Evolutionary conservation across 176 grass and related monocot genomes (phyloP).

Genomic region (Phyllostachys edulis): DNA sequence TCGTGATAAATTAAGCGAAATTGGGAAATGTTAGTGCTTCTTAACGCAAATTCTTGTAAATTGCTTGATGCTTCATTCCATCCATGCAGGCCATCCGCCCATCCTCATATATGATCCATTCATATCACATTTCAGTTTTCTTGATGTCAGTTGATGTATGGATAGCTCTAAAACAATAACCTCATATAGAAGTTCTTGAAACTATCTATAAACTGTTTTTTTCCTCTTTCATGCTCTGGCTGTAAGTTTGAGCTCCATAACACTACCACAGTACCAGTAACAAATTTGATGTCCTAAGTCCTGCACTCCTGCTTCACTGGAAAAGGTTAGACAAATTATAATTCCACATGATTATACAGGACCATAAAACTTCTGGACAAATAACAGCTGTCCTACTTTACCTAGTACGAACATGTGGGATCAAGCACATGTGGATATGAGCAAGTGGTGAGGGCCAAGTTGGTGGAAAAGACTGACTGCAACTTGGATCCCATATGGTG

Average conservation of each 20-base stretch:
- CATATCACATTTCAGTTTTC: neutral
- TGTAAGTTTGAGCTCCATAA: neutral
- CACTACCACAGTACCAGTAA: neutral
- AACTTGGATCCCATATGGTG: neutral
- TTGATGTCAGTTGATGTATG: neutral
- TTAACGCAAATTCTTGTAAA: neutral
- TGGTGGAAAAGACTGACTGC: conserved; percentile 14
- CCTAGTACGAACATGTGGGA: conserved; percentile 27
- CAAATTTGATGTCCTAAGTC: neutral
- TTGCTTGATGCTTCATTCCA: neutral
- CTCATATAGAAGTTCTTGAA: neutral
- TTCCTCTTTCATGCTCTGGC: neutral
- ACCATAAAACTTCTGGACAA: conserved; percentile 21
- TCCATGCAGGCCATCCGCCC: neutral
- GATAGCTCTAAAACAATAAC: neutral
- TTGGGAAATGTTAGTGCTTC: neutral
- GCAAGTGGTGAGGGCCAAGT: neutral
- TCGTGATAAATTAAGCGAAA: neutral
- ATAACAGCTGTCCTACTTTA: neutral
- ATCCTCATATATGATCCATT: neutral
- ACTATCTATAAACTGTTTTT: neutral
- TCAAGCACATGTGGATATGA: conserved; percentile 12
- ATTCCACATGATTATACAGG: neutral
- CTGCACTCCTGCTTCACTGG: neutral
- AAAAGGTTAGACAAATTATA: neutral